Evolutionary conservation across 139 green algal genomes (phyloP).

Genomic region (Closterium sp.): DNA sequence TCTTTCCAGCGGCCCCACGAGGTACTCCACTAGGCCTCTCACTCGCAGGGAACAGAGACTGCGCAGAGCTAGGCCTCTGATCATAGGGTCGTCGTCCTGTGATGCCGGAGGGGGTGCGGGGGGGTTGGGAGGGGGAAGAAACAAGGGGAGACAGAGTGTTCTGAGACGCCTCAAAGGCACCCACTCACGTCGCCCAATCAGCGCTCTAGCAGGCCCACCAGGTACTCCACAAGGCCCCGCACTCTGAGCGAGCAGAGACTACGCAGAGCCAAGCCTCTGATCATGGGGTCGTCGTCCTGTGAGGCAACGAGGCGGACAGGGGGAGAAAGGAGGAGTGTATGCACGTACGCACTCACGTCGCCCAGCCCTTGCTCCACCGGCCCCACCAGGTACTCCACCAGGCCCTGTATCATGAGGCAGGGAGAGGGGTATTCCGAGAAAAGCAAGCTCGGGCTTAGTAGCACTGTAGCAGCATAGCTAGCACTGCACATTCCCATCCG

Average conservation of each 20-base stretch:
- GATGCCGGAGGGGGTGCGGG: too few relatives aligned
- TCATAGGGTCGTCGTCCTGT: constrained; percentile 83
- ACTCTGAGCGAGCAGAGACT: constrained; percentile 85
- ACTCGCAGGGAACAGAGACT: constrained; percentile 85
- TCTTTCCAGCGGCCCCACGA: constrained; percentile 69
- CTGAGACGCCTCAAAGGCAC: constrained; percentile 78
- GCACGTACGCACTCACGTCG: constrained; percentile 84
- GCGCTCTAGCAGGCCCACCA: constrained; percentile 63
- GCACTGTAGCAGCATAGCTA: too few relatives aligned
- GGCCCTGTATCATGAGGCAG: constrained; percentile 59
- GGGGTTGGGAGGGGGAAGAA: too few relatives aligned
- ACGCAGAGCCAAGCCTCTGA: constrained; percentile 88
- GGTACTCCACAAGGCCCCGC: constrained; percentile 92
- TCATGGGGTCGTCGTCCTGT: constrained; percentile 83
- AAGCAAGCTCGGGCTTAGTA: too few relatives aligned
- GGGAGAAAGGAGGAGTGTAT: constrained; percentile 25
- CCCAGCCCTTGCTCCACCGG: constrained; percentile 36
- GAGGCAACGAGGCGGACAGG: not conserved
- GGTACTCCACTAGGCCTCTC: constrained; percentile 90
- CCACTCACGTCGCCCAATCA: constrained; percentile 68
- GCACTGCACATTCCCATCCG: too few relatives aligned
- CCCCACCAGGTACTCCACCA: constrained; percentile 91
- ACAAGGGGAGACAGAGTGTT: not conserved
- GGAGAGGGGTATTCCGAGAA: too few relatives aligned
- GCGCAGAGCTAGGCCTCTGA: constrained; percentile 88